These are phyloP conservation scores for Dryas integrifolia DNA, from an alignment of 331 rosid genomes.

Conservation along the genomic window DNA sequence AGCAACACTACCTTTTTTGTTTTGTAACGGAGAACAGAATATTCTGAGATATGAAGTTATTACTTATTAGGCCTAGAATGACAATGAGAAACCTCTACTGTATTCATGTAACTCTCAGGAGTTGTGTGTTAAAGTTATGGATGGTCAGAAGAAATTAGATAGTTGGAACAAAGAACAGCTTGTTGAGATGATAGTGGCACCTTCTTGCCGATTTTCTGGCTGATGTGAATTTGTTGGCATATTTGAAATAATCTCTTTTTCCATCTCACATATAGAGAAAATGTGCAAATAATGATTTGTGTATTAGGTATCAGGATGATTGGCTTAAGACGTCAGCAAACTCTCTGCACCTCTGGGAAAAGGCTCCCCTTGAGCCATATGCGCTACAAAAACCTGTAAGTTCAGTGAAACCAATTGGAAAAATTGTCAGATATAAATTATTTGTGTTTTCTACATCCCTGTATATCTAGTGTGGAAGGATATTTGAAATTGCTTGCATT, in stretches of 20 bases:
- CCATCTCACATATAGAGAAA: neutral
- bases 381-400: constrained; percentile 86
- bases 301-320: constrained; percentile 88
- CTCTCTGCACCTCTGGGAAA: constrained; percentile 85
- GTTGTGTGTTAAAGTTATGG: neutral
- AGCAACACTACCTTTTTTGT: neutral
- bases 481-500: constrained; percentile 28
- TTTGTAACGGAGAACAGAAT: no score
- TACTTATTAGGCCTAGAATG: neutral
- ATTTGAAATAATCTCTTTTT: constrained; percentile 1
- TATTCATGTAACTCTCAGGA: neutral
- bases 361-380: constrained; percentile 96
- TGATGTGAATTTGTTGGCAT: constrained; percentile 1
- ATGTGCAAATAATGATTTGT: constrained; percentile 12
- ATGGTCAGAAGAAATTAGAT: neutral
- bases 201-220: neutral
- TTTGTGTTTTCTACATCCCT: constrained; percentile 12
- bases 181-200: neutral
- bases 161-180: neutral
- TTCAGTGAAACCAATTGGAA: constrained; percentile 29
- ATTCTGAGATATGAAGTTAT: neutral
- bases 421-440: constrained; percentile 7
- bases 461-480: constrained; percentile 3
- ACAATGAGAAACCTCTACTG: neutral
- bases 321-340: constrained; percentile 94